Conservation (phyloP, 2,329 filamentous ascomycete species). For the Leptographium procerum region DNA sequence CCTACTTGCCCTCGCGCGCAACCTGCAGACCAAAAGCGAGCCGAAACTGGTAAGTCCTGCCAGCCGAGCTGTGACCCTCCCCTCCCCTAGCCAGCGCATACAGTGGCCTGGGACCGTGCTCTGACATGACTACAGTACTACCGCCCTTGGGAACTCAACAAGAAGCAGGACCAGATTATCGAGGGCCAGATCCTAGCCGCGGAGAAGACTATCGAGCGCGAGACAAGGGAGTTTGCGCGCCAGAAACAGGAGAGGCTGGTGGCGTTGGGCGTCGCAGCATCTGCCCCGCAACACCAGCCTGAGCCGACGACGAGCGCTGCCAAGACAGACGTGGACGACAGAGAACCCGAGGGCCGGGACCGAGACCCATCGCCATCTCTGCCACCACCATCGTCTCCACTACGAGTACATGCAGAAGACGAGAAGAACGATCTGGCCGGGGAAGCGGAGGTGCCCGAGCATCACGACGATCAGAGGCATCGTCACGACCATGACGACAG, state of each 20-base stretch:
- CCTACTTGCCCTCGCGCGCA: constrained; percentile 59
- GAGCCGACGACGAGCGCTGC: background rate
- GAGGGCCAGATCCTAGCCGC: constrained; percentile 57
- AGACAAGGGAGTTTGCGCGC: constrained; percentile 52
- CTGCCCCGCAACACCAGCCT: background rate
- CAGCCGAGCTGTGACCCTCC: no score
- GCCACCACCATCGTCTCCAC: constrained; percentile 1
- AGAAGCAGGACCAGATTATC: constrained; percentile 59
- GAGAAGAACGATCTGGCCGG: background rate
- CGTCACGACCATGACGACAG: constrained; percentile 48
- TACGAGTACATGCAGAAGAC: background rate
- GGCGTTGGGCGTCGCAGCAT: constrained; percentile 21
- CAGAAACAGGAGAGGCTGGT: constrained; percentile 30
- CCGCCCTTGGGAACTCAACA: constrained; percentile 65
- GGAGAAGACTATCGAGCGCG: constrained; percentile 50
- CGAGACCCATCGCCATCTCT: constrained; percentile 18
- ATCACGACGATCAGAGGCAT: constrained; percentile 18
- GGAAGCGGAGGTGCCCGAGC: constrained; percentile 3
- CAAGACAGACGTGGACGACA: background rate
- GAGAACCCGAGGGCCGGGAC: background rate
- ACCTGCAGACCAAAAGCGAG: constrained; percentile 57
- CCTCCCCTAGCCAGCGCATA: no score
- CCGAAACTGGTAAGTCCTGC: constrained; percentile 58
- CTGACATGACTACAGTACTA: constrained; percentile 52
- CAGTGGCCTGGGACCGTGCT: background rate